Conservation (phyloP, 2,329 filamentous ascomycete species). For the Hymenoscyphus fructigenus region DNA sequence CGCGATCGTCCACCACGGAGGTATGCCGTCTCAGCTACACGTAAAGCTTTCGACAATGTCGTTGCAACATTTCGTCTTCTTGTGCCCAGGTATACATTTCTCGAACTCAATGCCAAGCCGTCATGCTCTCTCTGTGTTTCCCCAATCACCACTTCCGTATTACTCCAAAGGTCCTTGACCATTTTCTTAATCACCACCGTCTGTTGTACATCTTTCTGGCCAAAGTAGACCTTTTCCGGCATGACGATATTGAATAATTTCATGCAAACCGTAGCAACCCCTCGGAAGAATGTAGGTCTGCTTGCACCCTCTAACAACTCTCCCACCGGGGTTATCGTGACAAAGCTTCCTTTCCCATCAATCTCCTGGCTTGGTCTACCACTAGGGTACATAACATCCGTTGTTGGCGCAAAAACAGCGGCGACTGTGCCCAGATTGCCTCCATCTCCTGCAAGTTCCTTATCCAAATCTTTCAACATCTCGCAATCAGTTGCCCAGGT, state of each 20-base stretch:
- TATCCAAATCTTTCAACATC: slow-evolving; percentile 66
- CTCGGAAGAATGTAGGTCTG: slow-evolving; percentile 91
- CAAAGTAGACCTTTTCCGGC: slow-evolving; percentile 84
- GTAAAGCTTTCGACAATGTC: slow-evolving; percentile 69
- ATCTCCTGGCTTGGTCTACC: slow-evolving; percentile 68
- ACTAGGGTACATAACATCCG: slow-evolving; percentile 82
- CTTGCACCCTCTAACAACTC: slow-evolving; percentile 80
- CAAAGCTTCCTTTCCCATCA: slow-evolving; percentile 80
- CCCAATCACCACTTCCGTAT: slow-evolving; percentile 71
- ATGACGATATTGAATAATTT: slow-evolving; percentile 84
- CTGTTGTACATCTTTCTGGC: slow-evolving; percentile 97
- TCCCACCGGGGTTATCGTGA: slow-evolving; percentile 83
- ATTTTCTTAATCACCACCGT: slow-evolving; percentile 85
- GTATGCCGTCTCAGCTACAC: slow-evolving; percentile 69
- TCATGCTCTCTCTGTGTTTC: slow-evolving; percentile 75
- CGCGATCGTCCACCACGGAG: slow-evolving; percentile 51
- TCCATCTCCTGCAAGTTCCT: slow-evolving; percentile 64
- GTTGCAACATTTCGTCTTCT: slow-evolving; percentile 70
- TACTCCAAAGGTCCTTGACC: slow-evolving; percentile 83
- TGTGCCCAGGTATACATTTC: slow-evolving; percentile 87
- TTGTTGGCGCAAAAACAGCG: slow-evolving; percentile 84
- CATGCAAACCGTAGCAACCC: slow-evolving; percentile 94
- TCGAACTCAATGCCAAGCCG: slow-evolving; percentile 85
- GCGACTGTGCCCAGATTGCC: slow-evolving; percentile 64
- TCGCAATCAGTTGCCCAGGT: slow-evolving; percentile 80